Percentiles rank a stretch among this genome's conserved stretches.
phyloP scores from a whole-genome alignment of 805 yeast genomes.

The Candida methanosorbosa region DNA sequence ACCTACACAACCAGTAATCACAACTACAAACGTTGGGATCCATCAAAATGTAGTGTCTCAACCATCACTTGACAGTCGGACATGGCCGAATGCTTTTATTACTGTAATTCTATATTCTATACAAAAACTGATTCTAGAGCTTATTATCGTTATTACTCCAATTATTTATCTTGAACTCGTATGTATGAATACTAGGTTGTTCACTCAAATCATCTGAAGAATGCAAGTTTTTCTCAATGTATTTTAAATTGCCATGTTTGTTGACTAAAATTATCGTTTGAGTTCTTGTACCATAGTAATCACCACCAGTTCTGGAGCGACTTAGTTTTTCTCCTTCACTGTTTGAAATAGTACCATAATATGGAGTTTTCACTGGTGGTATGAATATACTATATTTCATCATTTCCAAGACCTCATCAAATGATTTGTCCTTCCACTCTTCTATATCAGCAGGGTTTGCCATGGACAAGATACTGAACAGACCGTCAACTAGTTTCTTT shows the following conservation, averaged over 20 bases:
- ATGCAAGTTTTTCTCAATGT: slow-evolving; percentile 55
- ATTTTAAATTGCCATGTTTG: slow-evolving; percentile 39
- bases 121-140: no score
- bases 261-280: slow-evolving; percentile 68
- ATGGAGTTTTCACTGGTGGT: slow-evolving; percentile 44
- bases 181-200: slow-evolving; percentile 9
- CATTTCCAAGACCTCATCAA: slow-evolving; percentile 26
- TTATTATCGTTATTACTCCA: no score
- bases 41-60: no score
- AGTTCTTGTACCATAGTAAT: slow-evolving; percentile 78
- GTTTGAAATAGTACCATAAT: background rate
- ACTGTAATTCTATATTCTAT: no score
- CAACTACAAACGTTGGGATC: no score
- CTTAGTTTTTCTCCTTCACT: slow-evolving; percentile 1
- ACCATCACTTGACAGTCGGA: no score
- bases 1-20: no score
- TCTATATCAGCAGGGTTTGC: slow-evolving; percentile 20
- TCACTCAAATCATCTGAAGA: slow-evolving; percentile 29
- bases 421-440: slow-evolving; percentile 18
- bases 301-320: slow-evolving; percentile 30
- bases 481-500: slow-evolving; percentile 35
- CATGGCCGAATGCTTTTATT: no score
- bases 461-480: slow-evolving; percentile 49
- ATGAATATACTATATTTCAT: slow-evolving; percentile 58
- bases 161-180: slow-evolving; percentile 11